A percentile compares a stretch with the other conserved stretches of the same genome.
Conservation (phyloP, 495 filamentous ascomycete genomes). For the Aspergillus homomorphus region DNA sequence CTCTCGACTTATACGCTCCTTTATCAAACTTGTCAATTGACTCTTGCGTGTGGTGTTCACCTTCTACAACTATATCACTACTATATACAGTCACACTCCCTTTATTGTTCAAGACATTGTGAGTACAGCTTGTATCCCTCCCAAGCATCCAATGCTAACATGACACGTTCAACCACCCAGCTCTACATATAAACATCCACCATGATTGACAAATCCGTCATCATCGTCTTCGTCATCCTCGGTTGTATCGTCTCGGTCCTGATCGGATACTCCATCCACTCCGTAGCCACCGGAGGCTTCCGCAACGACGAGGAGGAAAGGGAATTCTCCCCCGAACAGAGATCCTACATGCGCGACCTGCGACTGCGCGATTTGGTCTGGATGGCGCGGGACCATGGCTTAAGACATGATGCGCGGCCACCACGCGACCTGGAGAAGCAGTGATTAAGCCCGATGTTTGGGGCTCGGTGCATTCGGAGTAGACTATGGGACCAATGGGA, state of each 20-base stretch:
- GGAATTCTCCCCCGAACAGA: constrained; percentile 22
- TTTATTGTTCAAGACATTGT: background rate
- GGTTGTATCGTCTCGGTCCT: constrained; percentile 24
- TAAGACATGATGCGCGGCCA: background rate
- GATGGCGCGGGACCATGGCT: constrained; percentile 13
- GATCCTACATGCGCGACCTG: constrained; percentile 25
- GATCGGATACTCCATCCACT: constrained; percentile 24
- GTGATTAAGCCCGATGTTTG: background rate
- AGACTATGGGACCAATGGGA: background rate
- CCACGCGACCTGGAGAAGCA: background rate
- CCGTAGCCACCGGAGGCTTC: constrained; percentile 21
- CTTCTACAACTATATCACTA: background rate
- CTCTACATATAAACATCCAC: background rate
- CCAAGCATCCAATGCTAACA: no score
- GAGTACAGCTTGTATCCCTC: no score
- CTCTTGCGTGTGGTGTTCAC: background rate
- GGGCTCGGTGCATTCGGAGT: background rate
- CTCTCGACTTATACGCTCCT: background rate
- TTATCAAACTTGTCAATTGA: background rate
- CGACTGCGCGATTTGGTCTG: constrained; percentile 17
- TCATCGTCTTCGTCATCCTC: constrained; percentile 24
- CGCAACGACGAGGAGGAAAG: background rate
- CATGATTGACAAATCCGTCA: constrained; percentile 8
- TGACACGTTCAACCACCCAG: background rate
- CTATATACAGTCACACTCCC: background rate